Evolutionary conservation across 129 eudicot species (phyloP).

Genomic region (Oenanthe sinensis): DNA sequence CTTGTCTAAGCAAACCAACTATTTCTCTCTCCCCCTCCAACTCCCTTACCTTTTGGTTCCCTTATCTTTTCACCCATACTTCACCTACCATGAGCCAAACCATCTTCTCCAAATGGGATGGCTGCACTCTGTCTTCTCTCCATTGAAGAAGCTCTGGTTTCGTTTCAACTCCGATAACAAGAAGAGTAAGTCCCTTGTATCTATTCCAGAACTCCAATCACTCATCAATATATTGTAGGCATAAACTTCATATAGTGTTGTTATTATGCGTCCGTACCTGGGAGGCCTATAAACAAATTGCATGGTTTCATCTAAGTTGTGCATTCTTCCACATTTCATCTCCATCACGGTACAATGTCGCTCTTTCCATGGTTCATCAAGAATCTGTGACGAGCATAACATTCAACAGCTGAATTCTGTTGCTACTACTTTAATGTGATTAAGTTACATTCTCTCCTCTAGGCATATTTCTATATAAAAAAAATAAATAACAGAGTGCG

Average conservation of each 20-base stretch:
- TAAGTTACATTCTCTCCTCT: neutral
- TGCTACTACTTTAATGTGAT: too few species aligned
- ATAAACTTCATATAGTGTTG: neutral
- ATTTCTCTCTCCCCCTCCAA: conserved; percentile 16
- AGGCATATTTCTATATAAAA: neutral
- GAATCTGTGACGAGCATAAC: neutral
- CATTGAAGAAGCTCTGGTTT: conserved; percentile 83
- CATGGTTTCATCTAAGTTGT: neutral
- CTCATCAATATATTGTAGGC: neutral
- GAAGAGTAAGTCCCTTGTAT: conserved; percentile 38
- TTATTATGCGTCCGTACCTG: neutral
- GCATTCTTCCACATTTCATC: neutral
- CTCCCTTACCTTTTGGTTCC: conserved; percentile 14
- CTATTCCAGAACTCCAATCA: neutral
- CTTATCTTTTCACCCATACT: neutral
- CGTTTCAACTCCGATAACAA: conserved; percentile 65
- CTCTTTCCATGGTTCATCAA: neutral
- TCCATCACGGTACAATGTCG: neutral
- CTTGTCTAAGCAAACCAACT: conserved; percentile 63
- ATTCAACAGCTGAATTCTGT: too few species aligned
- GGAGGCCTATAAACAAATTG: neutral
- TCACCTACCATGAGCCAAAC: conserved; percentile 48
- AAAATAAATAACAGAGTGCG: too few species aligned
- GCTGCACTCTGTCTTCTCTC: conserved; percentile 92
- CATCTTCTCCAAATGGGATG: conserved; percentile 68